These are phyloP conservation scores for Chlamydomonas sphaeroides DNA, from an alignment of 139 green algal genomes.

Conservation along the genomic window DNA sequence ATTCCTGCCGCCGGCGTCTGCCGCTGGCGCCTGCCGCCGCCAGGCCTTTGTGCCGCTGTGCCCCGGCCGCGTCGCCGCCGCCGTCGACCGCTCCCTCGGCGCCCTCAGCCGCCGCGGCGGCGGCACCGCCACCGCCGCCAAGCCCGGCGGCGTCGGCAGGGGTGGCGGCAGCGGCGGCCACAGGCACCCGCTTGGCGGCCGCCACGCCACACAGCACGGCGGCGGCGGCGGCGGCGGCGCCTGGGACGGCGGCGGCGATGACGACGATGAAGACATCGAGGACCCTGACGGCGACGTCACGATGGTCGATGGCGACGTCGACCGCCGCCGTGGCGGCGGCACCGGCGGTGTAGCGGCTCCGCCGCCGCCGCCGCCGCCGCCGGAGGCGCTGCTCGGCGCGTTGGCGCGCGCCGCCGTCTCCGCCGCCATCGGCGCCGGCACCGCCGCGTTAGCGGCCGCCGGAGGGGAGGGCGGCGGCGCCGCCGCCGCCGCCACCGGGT, in stretches of 20 bases:
- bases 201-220: not conserved
- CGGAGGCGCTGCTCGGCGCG: constrained; percentile 9
- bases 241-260: not conserved
- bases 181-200: not conserved
- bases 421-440: not conserved
- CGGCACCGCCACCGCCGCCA: not conserved
- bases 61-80: not conserved
- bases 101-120: not conserved
- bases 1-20: not conserved
- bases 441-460: not conserved
- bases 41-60: constrained; percentile 18
- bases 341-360: not conserved
- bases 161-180: not conserved
- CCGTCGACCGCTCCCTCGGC: not conserved
- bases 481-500: not conserved
- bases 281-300: not conserved
- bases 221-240: not conserved
- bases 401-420: not conserved
- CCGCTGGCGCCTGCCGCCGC: not conserved
- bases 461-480: not conserved
- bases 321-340: not conserved
- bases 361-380: constrained; percentile 19
- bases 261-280: constrained; percentile 25
- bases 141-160: not conserved
- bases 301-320: not conserved